These are phyloP conservation scores for Globisporangium cystogenes DNA, from an alignment of 352 stramenopile species.

Conservation along the genomic window DNA sequence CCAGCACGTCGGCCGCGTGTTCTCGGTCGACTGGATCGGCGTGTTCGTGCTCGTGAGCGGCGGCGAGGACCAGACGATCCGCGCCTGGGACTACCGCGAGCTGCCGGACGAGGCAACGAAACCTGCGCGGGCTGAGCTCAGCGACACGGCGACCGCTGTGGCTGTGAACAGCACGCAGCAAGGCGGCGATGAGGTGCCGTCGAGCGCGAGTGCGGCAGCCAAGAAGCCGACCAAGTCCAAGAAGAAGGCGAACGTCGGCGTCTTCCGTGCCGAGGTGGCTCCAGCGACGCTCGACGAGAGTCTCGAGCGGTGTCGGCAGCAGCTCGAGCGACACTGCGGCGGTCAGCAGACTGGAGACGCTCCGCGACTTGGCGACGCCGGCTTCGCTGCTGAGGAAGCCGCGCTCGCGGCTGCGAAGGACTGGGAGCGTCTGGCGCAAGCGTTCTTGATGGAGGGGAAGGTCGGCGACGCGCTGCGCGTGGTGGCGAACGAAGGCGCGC, in stretches of 20 bases:
- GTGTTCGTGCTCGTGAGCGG: slow-evolving; percentile 39
- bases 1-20: slow-evolving; percentile 43
- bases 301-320: slow-evolving; percentile 12
- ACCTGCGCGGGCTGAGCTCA: neutral
- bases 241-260: slow-evolving; percentile 9
- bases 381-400: slow-evolving; percentile 16
- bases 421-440: slow-evolving; percentile 46
- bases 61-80: slow-evolving; percentile 65
- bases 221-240: slow-evolving; percentile 25
- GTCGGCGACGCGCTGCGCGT: slow-evolving; percentile 53
- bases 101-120: slow-evolving; percentile 11
- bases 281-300: slow-evolving; percentile 15
- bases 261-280: slow-evolving; percentile 22
- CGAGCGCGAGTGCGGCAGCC: neutral
- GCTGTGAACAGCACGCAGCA: neutral
- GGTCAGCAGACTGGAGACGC: neutral
- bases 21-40: slow-evolving; percentile 52
- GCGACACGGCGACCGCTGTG: neutral
- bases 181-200: neutral
- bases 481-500: slow-evolving; percentile 35
- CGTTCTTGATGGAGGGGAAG: slow-evolving; percentile 44
- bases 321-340: neutral
- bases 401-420: slow-evolving; percentile 25
- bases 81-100: slow-evolving; percentile 46
- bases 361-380: too few species aligned